A percentile compares a stretch with the other conserved stretches of the same genome.
Conservation (phyloP, 2,329 filamentous ascomycete species). For the Arthrobotrys megalospora region DNA sequence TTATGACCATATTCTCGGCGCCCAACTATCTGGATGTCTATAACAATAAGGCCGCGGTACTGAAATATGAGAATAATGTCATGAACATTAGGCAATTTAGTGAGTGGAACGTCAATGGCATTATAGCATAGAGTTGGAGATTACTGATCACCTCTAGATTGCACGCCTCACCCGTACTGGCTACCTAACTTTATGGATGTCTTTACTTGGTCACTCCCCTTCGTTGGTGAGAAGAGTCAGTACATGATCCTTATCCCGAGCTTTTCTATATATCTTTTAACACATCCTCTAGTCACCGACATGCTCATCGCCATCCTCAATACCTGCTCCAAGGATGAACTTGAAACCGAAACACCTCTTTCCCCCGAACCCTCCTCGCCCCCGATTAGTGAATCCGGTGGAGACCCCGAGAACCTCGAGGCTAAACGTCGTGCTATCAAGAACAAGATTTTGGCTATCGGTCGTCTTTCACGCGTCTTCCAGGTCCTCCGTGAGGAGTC, state of each 20-base stretch:
- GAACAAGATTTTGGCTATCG: slow-evolving; percentile 99
- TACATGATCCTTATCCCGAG: slow-evolving; percentile 59
- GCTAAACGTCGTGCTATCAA: slow-evolving; percentile 97
- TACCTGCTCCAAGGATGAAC: slow-evolving; percentile 98
- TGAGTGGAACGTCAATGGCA: slow-evolving; percentile 44
- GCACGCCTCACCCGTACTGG: slow-evolving; percentile 99
- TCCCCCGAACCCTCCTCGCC: slow-evolving; percentile 83
- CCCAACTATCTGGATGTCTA: slow-evolving; percentile 99
- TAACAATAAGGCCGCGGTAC: slow-evolving; percentile 98
- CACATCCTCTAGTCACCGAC: slow-evolving; percentile 78
- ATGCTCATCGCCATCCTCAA: slow-evolving; percentile 99
- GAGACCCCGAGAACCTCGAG: slow-evolving; percentile 88
- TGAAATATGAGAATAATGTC: slow-evolving; percentile 99
- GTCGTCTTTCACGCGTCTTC: slow-evolving; percentile 96
- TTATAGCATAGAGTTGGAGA: neutral
- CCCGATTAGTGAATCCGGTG: slow-evolving; percentile 72
- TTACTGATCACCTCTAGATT: slow-evolving; percentile 71
- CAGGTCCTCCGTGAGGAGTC: slow-evolving; percentile 98
- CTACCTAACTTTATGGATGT: slow-evolving; percentile 99
- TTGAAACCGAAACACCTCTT: slow-evolving; percentile 87
- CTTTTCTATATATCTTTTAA: neutral
- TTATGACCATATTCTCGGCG: slow-evolving; percentile 99
- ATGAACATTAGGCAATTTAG: slow-evolving; percentile 99
- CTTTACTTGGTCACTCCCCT: slow-evolving; percentile 99
- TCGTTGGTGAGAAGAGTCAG: slow-evolving; percentile 88